Evolutionary conservation across 768 basidiomycete genomes (phyloP).

Genomic region (Tubosaeta sp.): DNA sequence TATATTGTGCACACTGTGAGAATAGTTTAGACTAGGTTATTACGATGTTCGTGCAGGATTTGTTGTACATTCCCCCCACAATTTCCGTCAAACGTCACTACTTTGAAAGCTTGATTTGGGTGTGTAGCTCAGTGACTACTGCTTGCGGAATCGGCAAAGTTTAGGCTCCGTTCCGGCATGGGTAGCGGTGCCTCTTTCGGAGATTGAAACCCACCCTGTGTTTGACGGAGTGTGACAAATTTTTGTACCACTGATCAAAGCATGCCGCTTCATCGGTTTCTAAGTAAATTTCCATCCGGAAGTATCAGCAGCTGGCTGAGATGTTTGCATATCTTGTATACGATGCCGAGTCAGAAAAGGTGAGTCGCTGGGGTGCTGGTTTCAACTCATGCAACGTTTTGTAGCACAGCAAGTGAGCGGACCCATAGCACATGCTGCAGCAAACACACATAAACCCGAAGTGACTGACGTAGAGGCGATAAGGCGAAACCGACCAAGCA

Average conservation of each 20-base stretch:
- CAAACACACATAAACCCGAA: constrained; percentile 17
- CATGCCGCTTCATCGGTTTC: not conserved
- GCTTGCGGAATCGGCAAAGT: not conserved
- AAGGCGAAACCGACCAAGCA: constrained; percentile 3
- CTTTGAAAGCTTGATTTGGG: too few species aligned
- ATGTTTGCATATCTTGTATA: not conserved
- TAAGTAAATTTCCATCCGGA: not conserved
- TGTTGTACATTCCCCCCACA: too few species aligned
- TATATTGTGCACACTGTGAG: too few species aligned
- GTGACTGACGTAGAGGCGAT: constrained; percentile 18
- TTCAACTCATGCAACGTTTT: not conserved
- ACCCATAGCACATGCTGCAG: not conserved
- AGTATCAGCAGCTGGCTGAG: not conserved
- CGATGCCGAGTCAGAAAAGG: not conserved
- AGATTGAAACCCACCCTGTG: not conserved
- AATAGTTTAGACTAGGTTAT: too few species aligned
- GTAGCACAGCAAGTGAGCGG: not conserved
- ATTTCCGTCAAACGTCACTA: too few species aligned
- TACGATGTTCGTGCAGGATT: too few species aligned
- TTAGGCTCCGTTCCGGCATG: not conserved
- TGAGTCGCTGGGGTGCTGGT: not conserved
- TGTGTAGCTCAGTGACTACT: not conserved
- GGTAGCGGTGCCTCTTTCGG: not conserved
- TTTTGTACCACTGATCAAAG: not conserved
- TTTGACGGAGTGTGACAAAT: not conserved